Base-by-base conservation (phyloP, 495 filamentous ascomycete genomes). In the Penicillium fimorum region DNA sequence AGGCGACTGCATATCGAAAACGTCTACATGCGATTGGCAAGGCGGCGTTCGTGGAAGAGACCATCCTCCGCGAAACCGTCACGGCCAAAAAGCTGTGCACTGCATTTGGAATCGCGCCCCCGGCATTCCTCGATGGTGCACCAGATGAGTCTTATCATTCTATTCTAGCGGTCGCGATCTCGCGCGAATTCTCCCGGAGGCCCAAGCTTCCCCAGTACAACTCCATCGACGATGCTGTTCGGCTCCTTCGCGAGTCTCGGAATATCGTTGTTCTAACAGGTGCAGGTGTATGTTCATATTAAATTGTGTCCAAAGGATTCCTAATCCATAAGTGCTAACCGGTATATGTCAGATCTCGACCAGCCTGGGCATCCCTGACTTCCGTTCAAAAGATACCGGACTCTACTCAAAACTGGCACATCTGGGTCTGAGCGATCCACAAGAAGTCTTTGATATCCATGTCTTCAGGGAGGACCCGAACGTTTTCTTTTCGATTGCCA, bases 211-310 rank as follows among this genome's bases (percentile, higher is more conserved):
- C 79, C 13, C 78, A 89, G 61, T 92, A 90, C 72, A 97, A 96
- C 71, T 85, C 87, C 6, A 74, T 97, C 43, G 88, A 96, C 51
- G 92, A 97, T 71, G 95, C 90, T 4, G 91, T 93, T 8, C 67
- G 77, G 9, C 76, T 98, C 15, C 78, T 98, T 8, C 79, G 85
- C 58, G 79, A 82, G 62, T 82, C 86, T 10, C 79, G 84, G 57
- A 96, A 96, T 65, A 91, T 97, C 65, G 85, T 98, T 56, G 90
- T 98, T 37, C 79, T 98, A 43, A 97, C 94, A 7, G 94, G 94
- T 57, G 94, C 94, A 22, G 94, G 94, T 40, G 85, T 88, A 76
- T 52, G 73, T 50, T 49, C 13, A 45, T 12, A 35, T 11, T 6
- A 3, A 15, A 29, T 9, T n/a, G 15, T 29, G 41, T 27, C 5